Percentiles rank a stretch among this genome's conserved stretches.
Evolutionary conservation across 805 yeast species (phyloP).

Genomic region (Clavispora carvajalis): DNA sequence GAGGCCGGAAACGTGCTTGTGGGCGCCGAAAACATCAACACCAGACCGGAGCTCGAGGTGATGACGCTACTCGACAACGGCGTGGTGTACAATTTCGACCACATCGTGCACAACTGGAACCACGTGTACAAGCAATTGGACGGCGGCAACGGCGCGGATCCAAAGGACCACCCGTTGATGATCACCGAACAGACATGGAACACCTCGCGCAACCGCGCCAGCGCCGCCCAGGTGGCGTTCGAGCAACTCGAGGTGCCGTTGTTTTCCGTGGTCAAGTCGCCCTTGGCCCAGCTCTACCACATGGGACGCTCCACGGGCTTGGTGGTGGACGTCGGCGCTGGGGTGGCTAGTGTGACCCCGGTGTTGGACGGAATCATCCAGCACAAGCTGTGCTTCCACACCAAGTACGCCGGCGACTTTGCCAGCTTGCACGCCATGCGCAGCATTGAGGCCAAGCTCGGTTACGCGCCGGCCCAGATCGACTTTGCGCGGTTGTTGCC

Average conservation of each 20-base stretch:
- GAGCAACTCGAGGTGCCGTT: conserved; percentile 71
- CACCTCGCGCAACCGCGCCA: conserved; percentile 49
- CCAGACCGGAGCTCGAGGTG: conserved; percentile 41
- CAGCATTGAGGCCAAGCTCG: conserved; percentile 31
- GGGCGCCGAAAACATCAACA: conserved; percentile 45
- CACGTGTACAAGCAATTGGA: conserved; percentile 52
- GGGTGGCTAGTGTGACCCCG: conserved; percentile 68
- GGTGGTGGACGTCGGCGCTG: conserved; percentile 75
- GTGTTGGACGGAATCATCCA: conserved; percentile 70
- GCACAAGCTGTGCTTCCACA: conserved; percentile 57
- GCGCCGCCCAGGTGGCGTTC: conserved; percentile 67
- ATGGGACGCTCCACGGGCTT: conserved; percentile 72
- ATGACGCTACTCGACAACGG: conserved; percentile 63
- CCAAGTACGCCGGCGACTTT: conserved; percentile 83
- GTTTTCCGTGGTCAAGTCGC: conserved; percentile 69
- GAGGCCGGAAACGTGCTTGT: conserved; percentile 27
- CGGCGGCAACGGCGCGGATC: conserved; percentile 35
- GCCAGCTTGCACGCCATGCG: conserved; percentile 58
- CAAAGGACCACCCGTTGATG: conserved; percentile 62
- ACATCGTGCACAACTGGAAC: conserved; percentile 61
- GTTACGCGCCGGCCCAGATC: conserved; percentile 13
- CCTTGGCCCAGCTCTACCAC: conserved; percentile 74
- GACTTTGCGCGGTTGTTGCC: conserved; percentile 15
- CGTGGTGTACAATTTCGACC: conserved; percentile 67
- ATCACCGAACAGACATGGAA: conserved; percentile 69